phyloP scores from a whole-genome alignment of 2,329 filamentous ascomycete genomes.

The Fusarium papillatum region DNA sequence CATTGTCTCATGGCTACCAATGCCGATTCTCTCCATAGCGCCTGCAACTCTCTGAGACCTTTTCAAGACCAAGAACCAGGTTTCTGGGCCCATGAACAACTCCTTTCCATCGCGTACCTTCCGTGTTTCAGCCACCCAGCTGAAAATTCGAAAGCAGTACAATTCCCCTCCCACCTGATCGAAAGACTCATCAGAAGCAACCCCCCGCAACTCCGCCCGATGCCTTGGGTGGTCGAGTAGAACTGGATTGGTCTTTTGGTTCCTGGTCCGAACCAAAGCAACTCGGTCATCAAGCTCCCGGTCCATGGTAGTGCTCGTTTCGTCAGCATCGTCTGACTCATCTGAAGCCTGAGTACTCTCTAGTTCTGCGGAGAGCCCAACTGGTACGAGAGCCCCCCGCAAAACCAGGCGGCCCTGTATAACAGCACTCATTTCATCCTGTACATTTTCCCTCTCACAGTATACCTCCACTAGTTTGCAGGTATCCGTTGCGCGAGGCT shows the following conservation, averaged over 20 bases:
- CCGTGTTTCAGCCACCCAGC: background rate
- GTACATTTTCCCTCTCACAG: background rate
- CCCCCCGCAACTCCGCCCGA: background rate
- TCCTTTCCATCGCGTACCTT: background rate
- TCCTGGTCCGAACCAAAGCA: background rate
- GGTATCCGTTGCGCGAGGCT: background rate
- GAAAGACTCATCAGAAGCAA: background rate
- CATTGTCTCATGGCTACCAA: background rate
- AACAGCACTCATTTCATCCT: background rate
- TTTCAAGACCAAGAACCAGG: background rate
- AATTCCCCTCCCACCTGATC: background rate
- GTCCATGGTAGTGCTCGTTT: background rate
- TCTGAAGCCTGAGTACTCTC: background rate
- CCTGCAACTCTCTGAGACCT: background rate
- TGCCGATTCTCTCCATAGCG: background rate
- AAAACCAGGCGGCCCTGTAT: background rate
- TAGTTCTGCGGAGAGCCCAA: background rate
- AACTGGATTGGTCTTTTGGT: background rate
- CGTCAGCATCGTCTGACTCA: background rate
- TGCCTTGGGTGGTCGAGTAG: background rate
- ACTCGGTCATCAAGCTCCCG: background rate
- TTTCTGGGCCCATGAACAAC: background rate
- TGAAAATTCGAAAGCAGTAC: background rate
- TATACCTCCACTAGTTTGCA: background rate
- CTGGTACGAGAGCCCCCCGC: background rate